Percentiles rank a stretch among this genome's conserved stretches.
Evolutionary conservation across 371 early-diverging fungal species (phyloP).

Genomic region (Blakeslea trispora): DNA sequence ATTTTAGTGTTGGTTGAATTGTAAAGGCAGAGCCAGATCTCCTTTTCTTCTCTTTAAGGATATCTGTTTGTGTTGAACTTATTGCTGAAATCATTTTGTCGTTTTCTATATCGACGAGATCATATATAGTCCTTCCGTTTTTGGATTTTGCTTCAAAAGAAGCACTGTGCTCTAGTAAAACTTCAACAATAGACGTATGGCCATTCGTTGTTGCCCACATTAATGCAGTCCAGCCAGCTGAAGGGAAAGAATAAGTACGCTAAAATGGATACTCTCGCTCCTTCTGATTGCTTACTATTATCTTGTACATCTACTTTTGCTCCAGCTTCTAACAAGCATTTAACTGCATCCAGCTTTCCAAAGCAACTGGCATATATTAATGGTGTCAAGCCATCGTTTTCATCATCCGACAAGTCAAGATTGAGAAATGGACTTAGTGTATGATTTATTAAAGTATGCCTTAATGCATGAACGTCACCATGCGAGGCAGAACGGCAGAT

Average conservation of each 20-base stretch:
- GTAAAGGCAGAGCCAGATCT: no score
- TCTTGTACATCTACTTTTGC: conserved; percentile 78
- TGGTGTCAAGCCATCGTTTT: conserved; percentile 78
- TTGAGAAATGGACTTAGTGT: conserved; percentile 13
- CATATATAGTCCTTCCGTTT: conserved; percentile 75
- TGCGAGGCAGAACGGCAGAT: conserved; percentile 23
- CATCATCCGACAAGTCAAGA: conserved; percentile 53
- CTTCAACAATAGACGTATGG: conserved; percentile 68
- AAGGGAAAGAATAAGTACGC: no score
- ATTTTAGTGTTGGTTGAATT: no score
- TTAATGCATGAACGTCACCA: conserved; percentile 16
- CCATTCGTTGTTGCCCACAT: conserved; percentile 94
- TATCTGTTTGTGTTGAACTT: not conserved
- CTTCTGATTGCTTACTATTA: conserved; percentile 54
- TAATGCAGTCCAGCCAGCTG: conserved; percentile 91
- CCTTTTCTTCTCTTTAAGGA: conserved; percentile 2
- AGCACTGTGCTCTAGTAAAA: conserved; percentile 80
- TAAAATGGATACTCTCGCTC: not conserved
- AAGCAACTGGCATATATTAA: conserved; percentile 88
- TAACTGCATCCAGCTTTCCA: conserved; percentile 70
- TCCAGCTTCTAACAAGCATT: conserved; percentile 67
- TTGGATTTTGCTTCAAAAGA: conserved; percentile 63
- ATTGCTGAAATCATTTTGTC: conserved; percentile 55
- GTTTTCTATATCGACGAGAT: conserved; percentile 68
- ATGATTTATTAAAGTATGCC: conserved; percentile 13